Conservation (phyloP, 306 rosid species). For the Acacia melanoxylon region DNA sequence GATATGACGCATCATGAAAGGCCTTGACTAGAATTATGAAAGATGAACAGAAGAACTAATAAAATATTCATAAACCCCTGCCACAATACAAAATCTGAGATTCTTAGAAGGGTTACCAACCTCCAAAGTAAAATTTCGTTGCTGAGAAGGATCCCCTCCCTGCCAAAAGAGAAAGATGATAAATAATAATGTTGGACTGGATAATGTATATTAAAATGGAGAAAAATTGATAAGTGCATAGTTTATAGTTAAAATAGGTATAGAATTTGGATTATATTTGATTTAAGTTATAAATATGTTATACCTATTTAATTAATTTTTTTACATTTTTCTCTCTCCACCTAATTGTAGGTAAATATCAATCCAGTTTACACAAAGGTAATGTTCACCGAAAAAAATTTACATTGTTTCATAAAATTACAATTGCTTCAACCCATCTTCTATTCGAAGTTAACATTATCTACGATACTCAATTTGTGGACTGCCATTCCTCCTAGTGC, state of each 20-base stretch:
- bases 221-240: neutral
- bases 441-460: no score
- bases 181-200: neutral
- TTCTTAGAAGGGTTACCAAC: slow-evolving; percentile 51
- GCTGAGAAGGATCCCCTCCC: slow-evolving; percentile 86
- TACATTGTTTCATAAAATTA: no score
- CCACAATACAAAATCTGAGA: neutral
- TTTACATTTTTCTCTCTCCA: neutral
- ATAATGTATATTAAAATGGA: neutral
- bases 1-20: neutral
- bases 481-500: no score
- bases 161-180: slow-evolving; percentile 24
- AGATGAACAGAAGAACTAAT: neutral
- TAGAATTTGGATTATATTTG: neutral
- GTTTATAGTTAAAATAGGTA: neutral
- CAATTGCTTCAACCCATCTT: no score
- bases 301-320: neutral
- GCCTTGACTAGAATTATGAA: neutral
- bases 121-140: slow-evolving; percentile 75
- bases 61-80: neutral
- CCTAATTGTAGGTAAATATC: neutral
- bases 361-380: no score
- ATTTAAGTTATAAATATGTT: no score
- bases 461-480: no score
- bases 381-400: no score